These are phyloP conservation scores for Eleusine indica DNA, from an alignment of 176 grass and related monocot genomes.

Conservation along the genomic window DNA sequence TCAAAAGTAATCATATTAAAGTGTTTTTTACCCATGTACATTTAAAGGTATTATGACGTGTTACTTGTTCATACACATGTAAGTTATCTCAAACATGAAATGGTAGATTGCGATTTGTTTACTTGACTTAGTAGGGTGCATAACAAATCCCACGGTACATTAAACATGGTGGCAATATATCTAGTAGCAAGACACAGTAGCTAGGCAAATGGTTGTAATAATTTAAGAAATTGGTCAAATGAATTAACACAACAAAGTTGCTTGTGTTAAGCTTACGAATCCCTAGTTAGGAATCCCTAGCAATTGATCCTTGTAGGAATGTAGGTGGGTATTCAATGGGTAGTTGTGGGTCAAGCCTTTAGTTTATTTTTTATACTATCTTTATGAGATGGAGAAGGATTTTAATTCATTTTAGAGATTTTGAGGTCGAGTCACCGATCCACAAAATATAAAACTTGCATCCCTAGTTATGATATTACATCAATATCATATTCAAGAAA, in stretches of 20 bases:
- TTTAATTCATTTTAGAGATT: no score
- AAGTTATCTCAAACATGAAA: background rate
- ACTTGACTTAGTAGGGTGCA: background rate
- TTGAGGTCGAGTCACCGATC: no score
- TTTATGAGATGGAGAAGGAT: no score
- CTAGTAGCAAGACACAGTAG: background rate
- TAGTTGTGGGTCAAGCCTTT: no score
- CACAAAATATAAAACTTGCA: no score
- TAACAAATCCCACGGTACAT: background rate
- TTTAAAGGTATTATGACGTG: background rate
- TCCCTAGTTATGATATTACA: background rate
- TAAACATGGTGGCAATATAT: background rate
- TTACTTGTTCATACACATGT: background rate
- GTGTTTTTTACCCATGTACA: no score
- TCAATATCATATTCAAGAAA: background rate
- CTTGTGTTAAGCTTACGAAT: background rate
- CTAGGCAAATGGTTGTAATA: background rate
- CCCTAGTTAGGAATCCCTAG: no score
- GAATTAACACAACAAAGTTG: background rate
- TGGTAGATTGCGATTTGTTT: background rate
- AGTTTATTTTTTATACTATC: no score
- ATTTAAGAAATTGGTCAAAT: background rate
- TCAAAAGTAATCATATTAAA: no score
- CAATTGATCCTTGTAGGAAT: no score
- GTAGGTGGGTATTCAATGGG: no score